Evolutionary conservation across 768 basidiomycete species (phyloP).

Genomic region (Mrakia frigida): DNA sequence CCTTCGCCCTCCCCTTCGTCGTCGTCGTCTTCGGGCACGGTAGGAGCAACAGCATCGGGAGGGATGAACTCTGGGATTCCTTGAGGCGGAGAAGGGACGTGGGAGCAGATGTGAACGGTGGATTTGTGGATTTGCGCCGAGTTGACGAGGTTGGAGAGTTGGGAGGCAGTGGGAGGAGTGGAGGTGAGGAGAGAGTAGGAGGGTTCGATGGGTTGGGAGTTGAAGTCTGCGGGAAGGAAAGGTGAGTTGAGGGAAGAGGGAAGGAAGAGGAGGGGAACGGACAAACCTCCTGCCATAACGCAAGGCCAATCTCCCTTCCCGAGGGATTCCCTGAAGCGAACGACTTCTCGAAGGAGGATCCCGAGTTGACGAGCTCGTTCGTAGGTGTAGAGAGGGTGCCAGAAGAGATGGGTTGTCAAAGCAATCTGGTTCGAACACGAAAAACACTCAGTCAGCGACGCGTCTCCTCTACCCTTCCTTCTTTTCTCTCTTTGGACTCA

Average conservation of each 20-base stretch:
- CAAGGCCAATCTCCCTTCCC: constrained; percentile 62
- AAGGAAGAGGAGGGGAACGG: neutral
- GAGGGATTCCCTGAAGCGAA: constrained; percentile 53
- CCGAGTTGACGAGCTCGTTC: constrained; percentile 76
- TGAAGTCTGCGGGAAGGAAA: constrained; percentile 62
- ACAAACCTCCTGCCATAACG: constrained; percentile 73
- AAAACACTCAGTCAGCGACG: neutral
- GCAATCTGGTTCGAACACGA: constrained; percentile 7
- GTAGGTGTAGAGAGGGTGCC: constrained; percentile 56
- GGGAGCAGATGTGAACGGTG: constrained; percentile 36
- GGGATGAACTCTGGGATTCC: constrained; percentile 33
- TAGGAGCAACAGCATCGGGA: constrained; percentile 45
- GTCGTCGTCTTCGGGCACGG: constrained; percentile 47
- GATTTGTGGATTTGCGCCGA: constrained; percentile 55
- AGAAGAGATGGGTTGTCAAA: constrained; percentile 32
- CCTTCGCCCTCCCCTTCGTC: constrained; percentile 39
- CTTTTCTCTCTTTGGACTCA: constrained; percentile 41
- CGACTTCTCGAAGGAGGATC: constrained; percentile 64
- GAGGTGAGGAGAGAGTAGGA: constrained; percentile 70
- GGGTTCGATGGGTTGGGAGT: constrained; percentile 74
- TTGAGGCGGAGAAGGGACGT: constrained; percentile 9
- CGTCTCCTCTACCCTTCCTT: neutral
- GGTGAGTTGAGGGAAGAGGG: neutral
- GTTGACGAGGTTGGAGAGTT: constrained; percentile 52
- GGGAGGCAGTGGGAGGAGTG: constrained; percentile 52